Base-by-base conservation (phyloP, 2,329 filamentous ascomycete genomes). In the Davidsoniella australis region DNA sequence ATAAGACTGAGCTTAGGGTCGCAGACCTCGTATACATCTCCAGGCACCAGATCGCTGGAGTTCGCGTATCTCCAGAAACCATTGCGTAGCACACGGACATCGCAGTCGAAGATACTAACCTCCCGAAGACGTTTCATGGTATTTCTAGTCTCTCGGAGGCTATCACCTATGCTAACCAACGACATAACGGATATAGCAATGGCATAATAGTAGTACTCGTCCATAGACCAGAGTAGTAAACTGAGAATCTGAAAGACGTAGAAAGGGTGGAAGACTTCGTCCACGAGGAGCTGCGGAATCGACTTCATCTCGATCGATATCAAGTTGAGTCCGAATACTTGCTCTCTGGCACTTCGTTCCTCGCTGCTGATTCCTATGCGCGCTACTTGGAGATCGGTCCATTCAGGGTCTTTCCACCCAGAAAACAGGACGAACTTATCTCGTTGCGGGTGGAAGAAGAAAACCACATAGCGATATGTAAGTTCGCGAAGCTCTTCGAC, bases 161-260 rank as follows among this genome's bases (percentile, higher is more conserved):
- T 95, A 1, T 87, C 82, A 4, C 78, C 75, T 58, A 98, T 95
- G 63, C 89, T 96, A 57, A 87, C 83, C 41, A 91, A 74, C 0
- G 93, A 98, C 64, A 98, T 96, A 53, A 89, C 61, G 58, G 98
- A 94, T 57, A 98, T 98, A 61, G 88, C 94, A 14, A 80, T 73
- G 4, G 91, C 91, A 64, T 98, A 98, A 66, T 96, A 98, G 62
- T 95, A 98, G 63, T 98, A 98, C 58, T 93, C 74, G 60, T 98
- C 91, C 56, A 95, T 61, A 8, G 89, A 95, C 91, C 91, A 98
- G 3, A 98, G 75, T 39, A 94, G 65, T 56, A 98, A 69, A 68
- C 91, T 96, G 44, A 88, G 89, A 58, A 96, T 81, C 64, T 98
- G 91, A 61, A 98, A 98, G 50, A 98, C 82, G 62, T 98, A 98